Evolutionary conservation across 129 eudicot species (phyloP).

Genomic region (Cynara cardunculus): DNA sequence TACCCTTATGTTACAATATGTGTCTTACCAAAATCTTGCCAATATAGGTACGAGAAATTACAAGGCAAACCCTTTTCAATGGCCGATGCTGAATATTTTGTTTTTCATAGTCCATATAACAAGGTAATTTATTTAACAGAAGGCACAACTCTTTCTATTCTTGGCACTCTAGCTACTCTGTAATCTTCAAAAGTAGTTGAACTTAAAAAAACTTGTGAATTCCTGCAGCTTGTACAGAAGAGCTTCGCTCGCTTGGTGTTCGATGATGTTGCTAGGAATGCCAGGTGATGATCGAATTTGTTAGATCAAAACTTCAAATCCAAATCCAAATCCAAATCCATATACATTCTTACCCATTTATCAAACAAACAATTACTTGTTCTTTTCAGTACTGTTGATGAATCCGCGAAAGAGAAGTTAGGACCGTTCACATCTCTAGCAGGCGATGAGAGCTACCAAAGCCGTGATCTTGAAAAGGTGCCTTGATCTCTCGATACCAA

Average conservation of each 20-base stretch:
- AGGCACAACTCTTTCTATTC: not conserved
- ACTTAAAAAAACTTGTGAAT: constrained; percentile 19
- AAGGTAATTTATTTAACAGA: constrained; percentile 45
- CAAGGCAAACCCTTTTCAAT: constrained; percentile 80
- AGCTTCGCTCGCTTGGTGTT: constrained; percentile 84
- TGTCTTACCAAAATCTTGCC: constrained; percentile 16
- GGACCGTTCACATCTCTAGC: constrained; percentile 62
- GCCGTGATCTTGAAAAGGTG: constrained; percentile 98
- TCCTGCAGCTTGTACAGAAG: constrained; percentile 98
- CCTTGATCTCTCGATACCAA: not conserved
- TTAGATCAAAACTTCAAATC: not conserved
- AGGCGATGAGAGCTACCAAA: constrained; percentile 84
- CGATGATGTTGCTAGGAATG: constrained; percentile 71
- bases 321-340: not conserved
- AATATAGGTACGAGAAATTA: constrained; percentile 71
- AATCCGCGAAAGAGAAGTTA: constrained; percentile 83
- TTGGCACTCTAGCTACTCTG: not conserved
- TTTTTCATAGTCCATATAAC: constrained; percentile 96
- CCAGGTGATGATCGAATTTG: constrained; percentile 46
- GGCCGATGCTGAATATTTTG: constrained; percentile 76
- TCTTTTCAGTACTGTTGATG: constrained; percentile 64
- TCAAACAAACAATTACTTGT: constrained; percentile 2
- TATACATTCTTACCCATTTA: not conserved
- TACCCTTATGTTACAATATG: not conserved
- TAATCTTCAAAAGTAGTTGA: not conserved